These are phyloP conservation scores for Musa acuminata DNA, from an alignment of 176 grass and related monocot genomes.

Conservation along the genomic window DNA sequence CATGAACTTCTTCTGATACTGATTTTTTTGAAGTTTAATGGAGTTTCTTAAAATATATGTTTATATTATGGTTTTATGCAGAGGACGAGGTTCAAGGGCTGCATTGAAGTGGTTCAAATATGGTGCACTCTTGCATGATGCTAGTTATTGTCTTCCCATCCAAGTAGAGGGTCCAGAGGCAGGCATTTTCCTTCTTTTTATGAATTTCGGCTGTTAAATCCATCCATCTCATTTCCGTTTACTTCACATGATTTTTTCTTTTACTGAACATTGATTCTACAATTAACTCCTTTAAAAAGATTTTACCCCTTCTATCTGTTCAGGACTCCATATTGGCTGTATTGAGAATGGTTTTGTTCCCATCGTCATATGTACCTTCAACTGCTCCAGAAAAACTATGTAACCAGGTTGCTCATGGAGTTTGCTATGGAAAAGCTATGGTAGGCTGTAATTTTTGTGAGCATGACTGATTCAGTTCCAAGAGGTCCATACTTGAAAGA, in stretches of 20 bases:
- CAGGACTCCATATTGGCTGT: constrained; percentile 49
- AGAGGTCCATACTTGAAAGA: neutral
- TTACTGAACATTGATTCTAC: neutral
- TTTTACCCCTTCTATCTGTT: constrained; percentile 2
- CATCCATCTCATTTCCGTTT: neutral
- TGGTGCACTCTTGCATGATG: constrained; percentile 55
- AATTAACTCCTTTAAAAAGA: constrained; percentile 1
- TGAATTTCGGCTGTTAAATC: neutral
- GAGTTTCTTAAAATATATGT: neutral
- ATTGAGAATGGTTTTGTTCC: constrained; percentile 51
- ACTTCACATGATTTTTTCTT: constrained; percentile 3
- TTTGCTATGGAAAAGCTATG: constrained; percentile 62
- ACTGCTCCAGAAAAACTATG: constrained; percentile 19
- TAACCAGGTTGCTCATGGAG: constrained; percentile 42
- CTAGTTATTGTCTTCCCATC: constrained; percentile 58
- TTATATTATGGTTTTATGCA: constrained; percentile 9
- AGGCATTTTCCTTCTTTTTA: constrained; percentile 14
- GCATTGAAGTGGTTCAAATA: constrained; percentile 48
- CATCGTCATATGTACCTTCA: constrained; percentile 20
- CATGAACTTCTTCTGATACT: neutral
- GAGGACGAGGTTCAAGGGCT: constrained; percentile 66
- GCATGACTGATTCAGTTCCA: constrained; percentile 6
- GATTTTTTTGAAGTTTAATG: neutral
- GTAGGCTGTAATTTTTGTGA: constrained; percentile 41
- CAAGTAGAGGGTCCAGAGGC: constrained; percentile 64